phyloP scores from a whole-genome alignment of 2,329 filamentous ascomycete species.

The Sphaerulina musiva region DNA sequence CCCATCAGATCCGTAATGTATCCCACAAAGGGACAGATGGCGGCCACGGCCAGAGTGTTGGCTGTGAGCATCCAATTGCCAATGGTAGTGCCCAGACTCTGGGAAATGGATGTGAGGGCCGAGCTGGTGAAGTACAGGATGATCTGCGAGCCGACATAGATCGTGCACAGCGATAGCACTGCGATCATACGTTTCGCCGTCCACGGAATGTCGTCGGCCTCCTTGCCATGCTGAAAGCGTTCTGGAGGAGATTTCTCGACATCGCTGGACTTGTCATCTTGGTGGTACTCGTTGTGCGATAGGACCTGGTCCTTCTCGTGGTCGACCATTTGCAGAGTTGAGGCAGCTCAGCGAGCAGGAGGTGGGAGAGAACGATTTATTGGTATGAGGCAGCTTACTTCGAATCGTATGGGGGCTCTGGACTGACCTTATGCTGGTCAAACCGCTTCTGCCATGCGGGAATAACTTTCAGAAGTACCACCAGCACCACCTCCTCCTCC shows the following conservation, averaged over 20 bases:
- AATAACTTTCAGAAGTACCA: constrained; percentile 6
- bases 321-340: background rate
- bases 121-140: constrained; percentile 24
- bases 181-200: constrained; percentile 21
- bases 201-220: constrained; percentile 19
- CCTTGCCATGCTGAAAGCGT: constrained; percentile 13
- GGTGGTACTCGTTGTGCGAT: constrained; percentile 6
- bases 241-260: constrained; percentile 15
- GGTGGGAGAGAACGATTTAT: background rate
- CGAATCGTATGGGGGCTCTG: background rate
- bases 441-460: constrained; percentile 13
- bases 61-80: constrained; percentile 24
- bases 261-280: constrained; percentile 14
- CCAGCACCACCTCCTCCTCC: background rate
- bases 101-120: constrained; percentile 12
- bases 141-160: constrained; percentile 23
- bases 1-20: constrained; percentile 23
- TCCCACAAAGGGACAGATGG: constrained; percentile 23
- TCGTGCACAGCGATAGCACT: constrained; percentile 19
- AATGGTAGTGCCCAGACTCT: constrained; percentile 14
- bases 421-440: constrained; percentile 7
- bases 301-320: constrained; percentile 9
- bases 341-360: background rate
- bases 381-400: constrained; percentile 4
- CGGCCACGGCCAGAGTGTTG: constrained; percentile 23